phyloP scores from a whole-genome alignment of 139 green algal species.

The Desmodesmus armatus region DNA sequence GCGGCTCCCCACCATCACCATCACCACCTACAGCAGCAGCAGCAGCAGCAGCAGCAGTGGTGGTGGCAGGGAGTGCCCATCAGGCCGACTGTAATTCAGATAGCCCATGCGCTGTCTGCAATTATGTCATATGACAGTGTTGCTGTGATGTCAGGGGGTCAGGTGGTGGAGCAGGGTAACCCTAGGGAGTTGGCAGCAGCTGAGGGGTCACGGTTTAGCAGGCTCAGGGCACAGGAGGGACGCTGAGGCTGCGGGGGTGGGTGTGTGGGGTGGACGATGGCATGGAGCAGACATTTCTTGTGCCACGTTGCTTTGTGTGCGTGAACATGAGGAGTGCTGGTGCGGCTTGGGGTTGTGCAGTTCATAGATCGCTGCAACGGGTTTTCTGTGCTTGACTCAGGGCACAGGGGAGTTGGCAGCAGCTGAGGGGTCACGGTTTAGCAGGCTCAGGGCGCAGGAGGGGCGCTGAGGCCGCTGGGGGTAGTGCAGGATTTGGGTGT shows the following conservation, averaged over 20 bases:
- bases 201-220: background rate
- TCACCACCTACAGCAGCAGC: background rate
- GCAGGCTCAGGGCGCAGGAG: conserved; percentile 14
- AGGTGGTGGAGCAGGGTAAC: conserved; percentile 66
- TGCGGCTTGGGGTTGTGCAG: background rate
- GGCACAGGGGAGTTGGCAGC: conserved; percentile 46
- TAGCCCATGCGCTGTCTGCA: conserved; percentile 74
- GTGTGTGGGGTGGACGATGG: background rate
- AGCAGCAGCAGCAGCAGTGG: background rate
- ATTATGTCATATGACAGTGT: conserved; percentile 66
- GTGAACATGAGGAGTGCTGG: background rate
- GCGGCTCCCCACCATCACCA: background rate
- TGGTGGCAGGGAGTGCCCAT: background rate
- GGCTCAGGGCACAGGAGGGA: conserved; percentile 20
- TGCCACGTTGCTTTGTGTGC: background rate
- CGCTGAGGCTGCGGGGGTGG: background rate
- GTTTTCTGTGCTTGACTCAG: background rate
- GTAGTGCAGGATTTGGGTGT: background rate
- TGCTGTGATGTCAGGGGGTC: conserved; percentile 73
- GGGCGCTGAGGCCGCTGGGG: background rate
- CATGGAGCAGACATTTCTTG: background rate
- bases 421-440: background rate
- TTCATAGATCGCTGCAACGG: background rate
- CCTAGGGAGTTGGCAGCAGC: conserved; percentile 51
- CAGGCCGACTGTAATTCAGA: conserved; percentile 67